Conservation (phyloP, 257 asterid species). For the Osmanthus fragrans region DNA sequence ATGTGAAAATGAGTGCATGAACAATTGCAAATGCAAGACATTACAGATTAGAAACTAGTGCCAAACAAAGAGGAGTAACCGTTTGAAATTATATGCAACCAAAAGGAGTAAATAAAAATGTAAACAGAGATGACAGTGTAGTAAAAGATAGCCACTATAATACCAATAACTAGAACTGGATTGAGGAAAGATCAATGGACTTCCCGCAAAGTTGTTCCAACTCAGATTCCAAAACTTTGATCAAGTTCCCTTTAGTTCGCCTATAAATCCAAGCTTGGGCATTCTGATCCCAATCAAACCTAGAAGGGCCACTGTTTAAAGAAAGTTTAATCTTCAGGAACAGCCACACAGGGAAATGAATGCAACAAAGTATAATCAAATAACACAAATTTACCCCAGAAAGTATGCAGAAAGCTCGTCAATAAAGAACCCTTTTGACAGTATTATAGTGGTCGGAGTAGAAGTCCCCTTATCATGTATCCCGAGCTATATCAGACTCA, state of each 20-base stretch:
- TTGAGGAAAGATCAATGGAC: constrained; percentile 49
- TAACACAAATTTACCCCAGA: not conserved
- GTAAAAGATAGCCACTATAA: no score
- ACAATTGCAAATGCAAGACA: no score
- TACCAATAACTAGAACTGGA: no score
- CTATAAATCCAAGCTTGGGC: constrained; percentile 72
- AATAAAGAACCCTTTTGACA: not conserved
- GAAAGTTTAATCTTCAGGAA: constrained; percentile 14
- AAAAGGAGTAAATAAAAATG: no score
- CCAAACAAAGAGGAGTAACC: no score
- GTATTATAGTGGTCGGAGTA: not conserved
- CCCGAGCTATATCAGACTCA: no score
- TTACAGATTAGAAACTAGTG: no score
- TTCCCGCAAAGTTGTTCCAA: constrained; percentile 64
- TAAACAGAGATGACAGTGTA: no score
- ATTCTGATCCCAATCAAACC: constrained; percentile 83
- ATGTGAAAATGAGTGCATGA: no score
- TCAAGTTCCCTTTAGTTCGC: constrained; percentile 56
- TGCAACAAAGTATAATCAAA: not conserved
- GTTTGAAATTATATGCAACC: no score
- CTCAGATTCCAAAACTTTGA: constrained; percentile 57
- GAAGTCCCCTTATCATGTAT: not conserved
- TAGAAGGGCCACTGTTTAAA: constrained; percentile 80
- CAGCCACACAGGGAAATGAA: no score
- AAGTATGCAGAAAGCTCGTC: not conserved